Base-by-base conservation (phyloP, 352 stramenopile genomes). In the Phytophthora ohioensis region DNA sequence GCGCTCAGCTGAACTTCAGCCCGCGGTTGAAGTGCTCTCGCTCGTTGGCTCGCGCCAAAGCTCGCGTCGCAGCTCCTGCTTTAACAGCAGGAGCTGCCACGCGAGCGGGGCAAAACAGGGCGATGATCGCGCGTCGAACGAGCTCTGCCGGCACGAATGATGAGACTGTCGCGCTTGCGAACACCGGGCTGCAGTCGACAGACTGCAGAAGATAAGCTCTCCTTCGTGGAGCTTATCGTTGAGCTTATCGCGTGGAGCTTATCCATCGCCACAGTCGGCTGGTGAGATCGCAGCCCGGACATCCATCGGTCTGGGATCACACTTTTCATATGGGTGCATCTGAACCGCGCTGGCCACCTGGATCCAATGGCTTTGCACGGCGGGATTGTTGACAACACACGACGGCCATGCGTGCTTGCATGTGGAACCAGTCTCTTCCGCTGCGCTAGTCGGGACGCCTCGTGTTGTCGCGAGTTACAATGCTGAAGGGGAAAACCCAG, bases 351-450 rank as follows among this genome's bases (percentile, higher is more conserved):
- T 68, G 58, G 64, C 64, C 55, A 55, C 58, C 36, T 41, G 36
- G 30, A 65, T 51, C 45, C 27, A 13, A 64, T 69, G 51, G 46
- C 39, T 57, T 56, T 51, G 42, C 43, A 39, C 21, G 30, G 46
- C 31, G 46, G 63, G 65, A 59, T 21, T 47, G 36, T 46, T 17
- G 6, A 47, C 41, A 53, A 41, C 35, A 46, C 54, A 43, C 34
- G 52, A 55, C 52, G 13, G n/a, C 61, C 64, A 62, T 70, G 57
- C 69, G 64, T 70, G 69, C 69, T 64, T 61, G 53, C 64, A 71
- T 71, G 67, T 39, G 59, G 57, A 64, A 48, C 65, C 65, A 60
- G 69, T 76, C 64, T 76, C 64, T 76, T 76, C 69, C 69, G 68
- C 62, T 42, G 43, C 32, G 46, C 48, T 73, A 69, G 67, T 59